Evolutionary conservation across 164 flowering plant genomes (phyloP), one percentile per base, ranked within the genome.

Genomic region (Amborella trichopoda): DNA sequence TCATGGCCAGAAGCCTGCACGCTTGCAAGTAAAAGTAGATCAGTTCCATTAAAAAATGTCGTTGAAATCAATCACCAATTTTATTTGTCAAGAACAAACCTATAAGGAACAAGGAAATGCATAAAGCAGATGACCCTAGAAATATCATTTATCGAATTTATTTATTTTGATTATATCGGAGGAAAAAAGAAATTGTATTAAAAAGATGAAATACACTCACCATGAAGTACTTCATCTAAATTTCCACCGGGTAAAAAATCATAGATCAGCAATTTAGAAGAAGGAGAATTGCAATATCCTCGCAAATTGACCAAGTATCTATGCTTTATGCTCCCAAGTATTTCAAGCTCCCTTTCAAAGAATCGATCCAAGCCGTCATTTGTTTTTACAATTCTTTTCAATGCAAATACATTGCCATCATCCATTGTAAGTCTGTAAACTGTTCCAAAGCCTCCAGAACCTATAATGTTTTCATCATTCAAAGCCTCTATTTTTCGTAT

Each of bases 321-420:
- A 55, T 91, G 94, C 60, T 91, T 87, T 55, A 81, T 81, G 75
- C 98, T 81, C 56, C 98, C 98, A 62, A 91, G 88, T 60, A 91
- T 87, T 56, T 81, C 98, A 56, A 91, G 96, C 69, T 91, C 98
- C 66, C 98, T 78, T 65, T 91, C 96, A 51, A 91, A 91, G 55
- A 80, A 81, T 1, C 89, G 81, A 69, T 87, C 95, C 50, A 91
- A 71, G n/a, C 89, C 81, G 44, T 80, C 96, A 69, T 86, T 78
- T 39, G 78, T 54, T 66, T 87, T 87, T 26, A 81, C 61, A 61
- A 91, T 91, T 70, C 77, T 76, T 67, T 91, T 91, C 61, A 91
- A 61, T 16, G 98, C 96, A 80, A 91, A 91, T 22, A 77, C 70
- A 56, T 68, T 80, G 40, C 98, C 98, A 68, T 91, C 98, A 67